Percentiles rank a stretch among this genome's conserved stretches.
These are phyloP conservation scores for Penicillium bovifimosum DNA, from an alignment of 495 filamentous ascomycete species.

Conservation along the genomic window DNA sequence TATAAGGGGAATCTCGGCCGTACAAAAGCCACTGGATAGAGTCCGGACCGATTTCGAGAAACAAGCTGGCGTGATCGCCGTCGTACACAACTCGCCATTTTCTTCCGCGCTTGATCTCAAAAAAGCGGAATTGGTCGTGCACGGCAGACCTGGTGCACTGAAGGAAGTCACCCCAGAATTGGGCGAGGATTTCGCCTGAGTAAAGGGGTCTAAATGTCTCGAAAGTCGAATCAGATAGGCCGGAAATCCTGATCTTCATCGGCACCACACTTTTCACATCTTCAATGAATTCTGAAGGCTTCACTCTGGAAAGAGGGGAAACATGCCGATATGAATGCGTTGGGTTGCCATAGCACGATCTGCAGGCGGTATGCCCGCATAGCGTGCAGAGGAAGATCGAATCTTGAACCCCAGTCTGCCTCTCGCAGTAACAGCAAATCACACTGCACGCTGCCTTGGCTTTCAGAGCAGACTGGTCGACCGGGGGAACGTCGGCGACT, in stretches of 20 bases:
- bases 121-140: slow-evolving; percentile 40
- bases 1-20: too few species aligned
- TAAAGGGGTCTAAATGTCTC: slow-evolving; percentile 11
- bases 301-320: slow-evolving; percentile 24
- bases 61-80: slow-evolving; percentile 40
- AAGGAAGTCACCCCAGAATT: slow-evolving; percentile 34
- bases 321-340: slow-evolving; percentile 42
- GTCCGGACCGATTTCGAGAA: slow-evolving; percentile 41
- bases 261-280: slow-evolving; percentile 42
- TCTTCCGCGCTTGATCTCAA: slow-evolving; percentile 41
- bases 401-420: slow-evolving; percentile 32
- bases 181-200: slow-evolving; percentile 1
- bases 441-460: slow-evolving; percentile 29
- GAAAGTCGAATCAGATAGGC: slow-evolving; percentile 28
- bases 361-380: slow-evolving; percentile 54
- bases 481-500: background rate
- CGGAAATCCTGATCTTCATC: slow-evolving; percentile 36
- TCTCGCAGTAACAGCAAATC: slow-evolving; percentile 55
- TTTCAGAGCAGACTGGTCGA: slow-evolving; percentile 11
- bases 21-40: slow-evolving; percentile 52
- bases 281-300: slow-evolving; percentile 46
- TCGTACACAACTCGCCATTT: slow-evolving; percentile 51
- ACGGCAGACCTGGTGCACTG: slow-evolving; percentile 29
- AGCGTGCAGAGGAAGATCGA: slow-evolving; percentile 44
- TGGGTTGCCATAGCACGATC: slow-evolving; percentile 52